Percentiles rank a stretch among this genome's conserved stretches.
These are phyloP conservation scores for Globisporangium rhizosaccharum DNA, from an alignment of 352 stramenopile species.

Conservation along the genomic window DNA sequence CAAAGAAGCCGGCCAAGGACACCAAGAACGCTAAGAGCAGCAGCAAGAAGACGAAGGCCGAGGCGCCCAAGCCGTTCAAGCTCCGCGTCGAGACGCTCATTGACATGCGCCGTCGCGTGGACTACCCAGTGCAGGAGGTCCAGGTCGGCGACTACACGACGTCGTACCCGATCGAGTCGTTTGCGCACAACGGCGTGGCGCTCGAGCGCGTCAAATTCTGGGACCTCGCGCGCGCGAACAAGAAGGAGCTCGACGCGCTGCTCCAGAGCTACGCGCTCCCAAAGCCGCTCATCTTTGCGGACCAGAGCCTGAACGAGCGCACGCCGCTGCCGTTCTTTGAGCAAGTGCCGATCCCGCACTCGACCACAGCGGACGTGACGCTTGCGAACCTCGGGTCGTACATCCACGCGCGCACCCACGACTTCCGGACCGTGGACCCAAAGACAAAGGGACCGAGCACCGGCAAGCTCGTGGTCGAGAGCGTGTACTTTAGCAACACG, in stretches of 20 bases:
- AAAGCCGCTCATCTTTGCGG: constrained; percentile 13
- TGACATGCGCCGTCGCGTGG: constrained; percentile 42
- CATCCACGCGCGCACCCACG: constrained; percentile 5
- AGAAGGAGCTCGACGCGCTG: constrained; percentile 19
- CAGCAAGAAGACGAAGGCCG: too few species aligned
- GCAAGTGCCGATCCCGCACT: constrained; percentile 2
- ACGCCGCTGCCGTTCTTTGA: constrained; percentile 6
- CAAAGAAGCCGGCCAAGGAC: constrained; percentile 1
- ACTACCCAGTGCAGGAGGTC: constrained; percentile 21
- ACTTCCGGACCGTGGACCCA: constrained; percentile 6
- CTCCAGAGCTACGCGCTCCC: constrained; percentile 14
- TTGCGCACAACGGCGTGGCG: constrained; percentile 18
- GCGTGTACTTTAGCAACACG: constrained; percentile 24
- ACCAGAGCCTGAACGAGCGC: constrained; percentile 3
- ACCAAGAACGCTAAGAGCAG: neutral
- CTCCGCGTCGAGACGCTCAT: constrained; percentile 29
- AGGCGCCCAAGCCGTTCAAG: constrained; percentile 25
- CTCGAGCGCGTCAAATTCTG: constrained; percentile 28
- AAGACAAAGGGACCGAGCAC: constrained; percentile 10
- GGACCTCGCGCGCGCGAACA: constrained; percentile 34
- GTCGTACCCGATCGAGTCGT: constrained; percentile 14
- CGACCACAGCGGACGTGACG: constrained; percentile 8
- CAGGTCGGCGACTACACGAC: constrained; percentile 35
- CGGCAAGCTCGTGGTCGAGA: constrained; percentile 14
- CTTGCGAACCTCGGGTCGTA: constrained; percentile 11